Conservation (phyloP, 768 basidiomycete genomes). For the Pulveroboletus sp. region DNA sequence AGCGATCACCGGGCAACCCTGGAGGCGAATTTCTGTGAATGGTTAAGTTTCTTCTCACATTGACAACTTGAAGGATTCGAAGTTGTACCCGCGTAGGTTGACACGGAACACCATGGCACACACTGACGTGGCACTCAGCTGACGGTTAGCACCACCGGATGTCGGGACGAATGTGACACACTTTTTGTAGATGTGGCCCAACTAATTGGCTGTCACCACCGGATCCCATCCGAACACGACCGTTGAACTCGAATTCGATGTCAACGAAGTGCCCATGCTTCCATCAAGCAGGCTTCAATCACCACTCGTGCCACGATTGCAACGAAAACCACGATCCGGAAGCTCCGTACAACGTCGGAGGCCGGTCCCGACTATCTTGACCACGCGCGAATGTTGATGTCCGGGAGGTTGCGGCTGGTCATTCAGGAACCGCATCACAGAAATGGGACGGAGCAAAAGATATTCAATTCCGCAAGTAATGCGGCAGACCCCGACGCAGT, state of each 20-base stretch:
- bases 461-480: no score
- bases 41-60: neutral
- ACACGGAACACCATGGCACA: neutral
- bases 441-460: no score
- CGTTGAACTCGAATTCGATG: no score
- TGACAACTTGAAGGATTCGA: neutral
- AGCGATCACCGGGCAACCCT: neutral
- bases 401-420: neutral
- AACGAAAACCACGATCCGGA: neutral
- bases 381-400: neutral
- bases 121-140: neutral
- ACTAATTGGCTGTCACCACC: no score
- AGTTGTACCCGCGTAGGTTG: neutral
- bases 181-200: no score
- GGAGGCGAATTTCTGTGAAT: neutral
- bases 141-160: neutral
- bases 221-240: no score
- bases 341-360: neutral
- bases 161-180: neutral
- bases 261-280: neutral
- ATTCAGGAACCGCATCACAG: neutral
- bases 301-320: neutral
- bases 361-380: neutral
- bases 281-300: neutral
- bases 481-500: no score